phyloP scores from a whole-genome alignment of 2,329 filamentous ascomycete genomes.

The Fusarium graminum region DNA sequence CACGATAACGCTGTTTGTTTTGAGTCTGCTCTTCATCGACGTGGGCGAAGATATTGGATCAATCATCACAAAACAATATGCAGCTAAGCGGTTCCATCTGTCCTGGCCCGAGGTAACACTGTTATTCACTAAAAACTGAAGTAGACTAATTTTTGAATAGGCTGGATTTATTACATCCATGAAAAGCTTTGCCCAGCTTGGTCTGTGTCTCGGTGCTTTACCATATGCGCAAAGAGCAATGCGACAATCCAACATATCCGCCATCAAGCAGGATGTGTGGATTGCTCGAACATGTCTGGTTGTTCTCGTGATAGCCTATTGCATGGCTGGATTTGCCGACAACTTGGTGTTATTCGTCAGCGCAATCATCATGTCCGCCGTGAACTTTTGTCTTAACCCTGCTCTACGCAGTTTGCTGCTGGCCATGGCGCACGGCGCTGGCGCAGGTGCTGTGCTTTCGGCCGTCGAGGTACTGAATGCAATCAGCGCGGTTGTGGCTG shows the following conservation, averaged over 20 bases:
- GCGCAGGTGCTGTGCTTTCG: constrained; percentile 8
- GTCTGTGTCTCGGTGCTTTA: background rate
- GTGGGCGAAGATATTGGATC: constrained; percentile 5
- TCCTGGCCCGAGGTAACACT: constrained; percentile 7
- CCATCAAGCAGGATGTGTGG: constrained; percentile 5
- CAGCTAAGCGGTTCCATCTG: constrained; percentile 2
- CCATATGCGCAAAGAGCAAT: constrained; percentile 5
- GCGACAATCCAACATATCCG: background rate
- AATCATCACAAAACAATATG: constrained; percentile 7
- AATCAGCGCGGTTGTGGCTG: constrained; percentile 1
- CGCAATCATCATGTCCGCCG: background rate
- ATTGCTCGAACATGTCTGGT: constrained; percentile 2
- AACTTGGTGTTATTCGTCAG: background rate
- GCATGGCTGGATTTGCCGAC: constrained; percentile 4
- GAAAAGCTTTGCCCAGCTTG: constrained; percentile 1
- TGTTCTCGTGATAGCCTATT: constrained; percentile 2
- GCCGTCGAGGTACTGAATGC: background rate
- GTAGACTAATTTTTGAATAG: background rate
- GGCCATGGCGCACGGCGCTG: background rate
- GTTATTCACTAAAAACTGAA: background rate
- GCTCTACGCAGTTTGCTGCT: constrained; percentile 3
- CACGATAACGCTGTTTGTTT: background rate
- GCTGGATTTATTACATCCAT: constrained; percentile 5
- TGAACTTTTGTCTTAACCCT: constrained; percentile 8
- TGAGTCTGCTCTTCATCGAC: constrained; percentile 1